phyloP scores from a whole-genome alignment of 768 basidiomycete genomes.

The Rhodotorula toruloides region DNA sequence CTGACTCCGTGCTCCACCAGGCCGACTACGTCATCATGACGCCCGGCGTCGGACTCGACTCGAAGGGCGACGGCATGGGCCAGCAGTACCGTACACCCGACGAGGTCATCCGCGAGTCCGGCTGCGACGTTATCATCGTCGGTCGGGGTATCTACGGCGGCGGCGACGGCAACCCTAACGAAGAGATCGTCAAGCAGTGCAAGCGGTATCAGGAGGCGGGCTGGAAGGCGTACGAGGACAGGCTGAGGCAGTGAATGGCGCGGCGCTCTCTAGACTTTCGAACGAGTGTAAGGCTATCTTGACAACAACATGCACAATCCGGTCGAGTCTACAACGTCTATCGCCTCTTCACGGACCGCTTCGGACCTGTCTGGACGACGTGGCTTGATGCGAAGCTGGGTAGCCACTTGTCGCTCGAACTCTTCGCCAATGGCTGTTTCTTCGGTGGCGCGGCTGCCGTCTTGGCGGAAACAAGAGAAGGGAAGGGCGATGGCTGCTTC shows the following conservation, averaged over 20 bases:
- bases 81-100: constrained; percentile 91
- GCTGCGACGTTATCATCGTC: constrained; percentile 95
- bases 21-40: constrained; percentile 88
- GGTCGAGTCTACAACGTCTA: too few species aligned
- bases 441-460: background rate
- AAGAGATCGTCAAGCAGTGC: constrained; percentile 56
- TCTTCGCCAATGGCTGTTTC: background rate
- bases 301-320: constrained; percentile 6
- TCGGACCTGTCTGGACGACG: background rate
- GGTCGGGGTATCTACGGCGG: constrained; percentile 87
- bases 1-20: constrained; percentile 41
- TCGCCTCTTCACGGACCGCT: background rate
- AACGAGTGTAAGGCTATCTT: background rate
- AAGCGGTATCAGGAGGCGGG: constrained; percentile 76
- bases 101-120: constrained; percentile 70
- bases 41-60: constrained; percentile 82
- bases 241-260: constrained; percentile 43
- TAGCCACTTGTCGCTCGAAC: background rate
- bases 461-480: background rate
- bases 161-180: constrained; percentile 49
- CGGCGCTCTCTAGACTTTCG: background rate
- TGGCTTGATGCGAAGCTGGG: background rate
- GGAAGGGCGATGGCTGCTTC: background rate
- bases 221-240: constrained; percentile 80
- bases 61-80: constrained; percentile 75